Evolutionary conservation across 2,329 filamentous ascomycete genomes (phyloP).

Genomic region (Teratosphaeria gauchensis): DNA sequence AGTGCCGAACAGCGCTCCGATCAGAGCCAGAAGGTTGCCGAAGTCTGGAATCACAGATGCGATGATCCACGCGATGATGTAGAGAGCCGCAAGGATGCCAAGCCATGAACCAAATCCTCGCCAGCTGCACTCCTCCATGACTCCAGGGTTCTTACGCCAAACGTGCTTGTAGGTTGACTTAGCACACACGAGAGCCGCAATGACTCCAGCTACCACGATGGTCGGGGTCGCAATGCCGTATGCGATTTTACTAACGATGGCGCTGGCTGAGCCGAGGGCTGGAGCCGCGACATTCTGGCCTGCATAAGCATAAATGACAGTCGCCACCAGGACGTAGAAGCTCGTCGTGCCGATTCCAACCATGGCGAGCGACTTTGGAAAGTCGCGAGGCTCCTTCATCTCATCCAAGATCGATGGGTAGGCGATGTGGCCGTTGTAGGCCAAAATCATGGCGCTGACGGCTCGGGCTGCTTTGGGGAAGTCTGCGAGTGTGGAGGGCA

Average conservation of each 20-base stretch:
- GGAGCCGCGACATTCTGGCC: slow-evolving; percentile 54
- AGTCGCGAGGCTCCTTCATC: slow-evolving; percentile 51
- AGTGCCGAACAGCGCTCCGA: slow-evolving; percentile 51
- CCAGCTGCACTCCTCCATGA: slow-evolving; percentile 25
- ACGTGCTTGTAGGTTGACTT: slow-evolving; percentile 58
- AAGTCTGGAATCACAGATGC: slow-evolving; percentile 62
- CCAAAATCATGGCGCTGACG: slow-evolving; percentile 61
- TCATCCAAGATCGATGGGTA: slow-evolving; percentile 60
- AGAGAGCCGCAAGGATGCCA: slow-evolving; percentile 44
- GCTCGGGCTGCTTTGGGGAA: slow-evolving; percentile 46
- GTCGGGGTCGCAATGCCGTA: slow-evolving; percentile 62
- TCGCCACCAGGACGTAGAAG: slow-evolving; percentile 54
- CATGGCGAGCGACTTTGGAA: slow-evolving; percentile 52
- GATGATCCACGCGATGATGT: slow-evolving; percentile 57
- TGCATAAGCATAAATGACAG: slow-evolving; percentile 57
- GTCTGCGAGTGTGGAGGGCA: slow-evolving; percentile 29
- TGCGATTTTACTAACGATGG: slow-evolving; percentile 51
- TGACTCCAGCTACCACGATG: slow-evolving; percentile 61
- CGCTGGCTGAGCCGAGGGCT: slow-evolving; percentile 52
- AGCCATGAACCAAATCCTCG: slow-evolving; percentile 48
- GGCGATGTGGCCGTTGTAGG: slow-evolving; percentile 53
- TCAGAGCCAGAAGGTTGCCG: slow-evolving; percentile 54
- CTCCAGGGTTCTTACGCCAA: slow-evolving; percentile 46
- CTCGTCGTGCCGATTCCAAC: slow-evolving; percentile 50
- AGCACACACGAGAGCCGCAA: slow-evolving; percentile 57